Base-by-base conservation (phyloP, 2,329 filamentous ascomycete species). In the Bipolaris oryzae region DNA sequence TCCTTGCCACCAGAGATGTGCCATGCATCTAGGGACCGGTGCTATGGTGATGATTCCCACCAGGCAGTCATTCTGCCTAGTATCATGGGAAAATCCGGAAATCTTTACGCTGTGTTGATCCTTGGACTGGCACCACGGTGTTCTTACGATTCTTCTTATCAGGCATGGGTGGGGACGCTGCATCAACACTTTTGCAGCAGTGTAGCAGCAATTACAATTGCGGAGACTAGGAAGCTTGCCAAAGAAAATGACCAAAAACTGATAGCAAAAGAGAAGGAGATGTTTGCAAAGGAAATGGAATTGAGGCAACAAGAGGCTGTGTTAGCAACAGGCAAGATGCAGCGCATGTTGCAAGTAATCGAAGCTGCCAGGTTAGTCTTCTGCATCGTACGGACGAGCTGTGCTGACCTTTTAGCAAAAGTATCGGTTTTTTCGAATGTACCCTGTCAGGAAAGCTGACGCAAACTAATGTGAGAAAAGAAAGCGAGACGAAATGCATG, bases 141-240 rank as follows among this genome's bases (percentile, higher is more conserved):
- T 18, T 20, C 51, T 35, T 53, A 53, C 9, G 44, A 53, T 9
- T 31, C 15, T n/a, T 21, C 44, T 18, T 53, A 53, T 11, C 44
- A 53, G 34, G 11, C 51, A 7, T 53, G 51, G 51, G 44, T 53
- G n/a, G 25, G 37, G 34, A 53, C 51, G 7, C 51, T 53, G 2
- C 51, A 53, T 34, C 44, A 41, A 23, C 16, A 53, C 25, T 48
- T 53, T 45, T 53, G 43, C 44, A 47, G 46, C 44, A 45, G 31
- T 2, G 43, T 53, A 20, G 45, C 38, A 21, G 28, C 43, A 21
- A 33, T 48, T 20, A 41, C 48, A 15, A 50, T 43, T 33, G 31
- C 31, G 0, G 48, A 43, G 13, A 31, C 48, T 9, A 42, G 38
- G 20, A n/a, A 16, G 11, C 48, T 50, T 1, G 39, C 48, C 9